Percentiles rank a stretch among this genome's conserved stretches.
Evolutionary conservation across 768 basidiomycete genomes (phyloP).

Genomic region (Suillus occidentalis): DNA sequence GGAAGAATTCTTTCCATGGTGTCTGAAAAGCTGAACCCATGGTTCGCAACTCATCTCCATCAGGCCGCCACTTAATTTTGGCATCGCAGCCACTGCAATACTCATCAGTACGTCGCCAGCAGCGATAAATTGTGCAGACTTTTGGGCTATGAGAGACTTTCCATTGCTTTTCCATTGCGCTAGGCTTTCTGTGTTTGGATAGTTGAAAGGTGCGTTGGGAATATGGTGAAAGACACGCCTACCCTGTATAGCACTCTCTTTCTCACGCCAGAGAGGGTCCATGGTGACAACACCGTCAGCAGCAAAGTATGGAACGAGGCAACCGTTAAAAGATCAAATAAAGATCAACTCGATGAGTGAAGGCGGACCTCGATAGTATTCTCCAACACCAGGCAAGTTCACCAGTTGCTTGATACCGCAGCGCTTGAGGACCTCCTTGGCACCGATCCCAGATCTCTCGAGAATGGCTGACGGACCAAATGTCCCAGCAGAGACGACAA

Average conservation of each 20-base stretch:
- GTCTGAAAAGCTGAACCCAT: slow-evolving; percentile 48
- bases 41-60: slow-evolving; percentile 44
- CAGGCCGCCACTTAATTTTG: slow-evolving; percentile 58
- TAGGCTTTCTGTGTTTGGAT: slow-evolving; percentile 27
- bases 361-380: too few relatives aligned
- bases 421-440: too few relatives aligned
- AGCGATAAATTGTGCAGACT: slow-evolving; percentile 36
- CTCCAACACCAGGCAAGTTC: too few relatives aligned
- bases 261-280: slow-evolving; percentile 45
- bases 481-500: too few relatives aligned
- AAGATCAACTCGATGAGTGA: not conserved
- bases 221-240: slow-evolving; percentile 16
- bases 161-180: slow-evolving; percentile 38
- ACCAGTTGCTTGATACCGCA: too few relatives aligned
- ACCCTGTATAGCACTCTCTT: slow-evolving; percentile 42
- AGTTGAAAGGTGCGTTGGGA: slow-evolving; percentile 14
- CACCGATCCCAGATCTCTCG: too few relatives aligned
- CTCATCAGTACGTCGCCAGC: not conserved
- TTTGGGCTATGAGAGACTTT: slow-evolving; percentile 53
- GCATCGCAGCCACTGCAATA: slow-evolving; percentile 48
- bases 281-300: slow-evolving; percentile 48
- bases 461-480: too few relatives aligned
- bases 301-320: slow-evolving; percentile 37
- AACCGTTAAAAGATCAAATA: slow-evolving; percentile 30
- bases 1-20: slow-evolving; percentile 51